Evolutionary conservation across 768 basidiomycete species (phyloP).

Genomic region (Boletus rex-veris): DNA sequence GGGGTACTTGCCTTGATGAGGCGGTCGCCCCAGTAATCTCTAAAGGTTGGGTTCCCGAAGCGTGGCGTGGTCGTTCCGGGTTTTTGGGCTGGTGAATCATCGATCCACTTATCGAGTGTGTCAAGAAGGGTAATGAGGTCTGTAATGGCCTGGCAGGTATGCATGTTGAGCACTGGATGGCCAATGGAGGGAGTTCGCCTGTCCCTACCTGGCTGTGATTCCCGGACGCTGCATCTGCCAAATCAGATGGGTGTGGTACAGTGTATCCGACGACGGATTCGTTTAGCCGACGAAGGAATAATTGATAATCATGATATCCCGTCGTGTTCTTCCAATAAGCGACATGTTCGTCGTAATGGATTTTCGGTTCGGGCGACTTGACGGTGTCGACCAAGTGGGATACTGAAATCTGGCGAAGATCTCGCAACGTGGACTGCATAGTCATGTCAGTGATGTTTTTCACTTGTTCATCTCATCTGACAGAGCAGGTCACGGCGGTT

Average conservation of each 20-base stretch:
- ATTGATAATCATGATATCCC: conserved; percentile 69
- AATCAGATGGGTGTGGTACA: conserved; percentile 39
- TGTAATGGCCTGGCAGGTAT: conserved; percentile 41
- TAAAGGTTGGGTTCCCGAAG: conserved; percentile 90
- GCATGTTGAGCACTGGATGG: background rate
- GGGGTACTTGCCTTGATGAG: conserved; percentile 63
- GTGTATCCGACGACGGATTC: conserved; percentile 69
- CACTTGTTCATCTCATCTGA: background rate
- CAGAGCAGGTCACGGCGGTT: no score
- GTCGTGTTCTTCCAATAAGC: conserved; percentile 64
- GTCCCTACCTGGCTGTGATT: conserved; percentile 19
- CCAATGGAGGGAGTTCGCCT: background rate
- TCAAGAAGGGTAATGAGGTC: conserved; percentile 56
- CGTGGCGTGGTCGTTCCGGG: conserved; percentile 58
- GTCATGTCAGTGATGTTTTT: conserved; percentile 8
- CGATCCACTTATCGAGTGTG: conserved; percentile 68
- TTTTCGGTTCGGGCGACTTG: conserved; percentile 47
- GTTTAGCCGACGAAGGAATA: conserved; percentile 74
- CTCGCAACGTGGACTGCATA: conserved; percentile 14
- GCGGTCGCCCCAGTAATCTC: conserved; percentile 70
- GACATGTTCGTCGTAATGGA: conserved; percentile 71
- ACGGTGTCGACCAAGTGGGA: conserved; percentile 14
- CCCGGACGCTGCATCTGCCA: background rate
- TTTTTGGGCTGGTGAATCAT: conserved; percentile 70
- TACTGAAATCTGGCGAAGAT: conserved; percentile 32